Conservation (phyloP, 352 stramenopile species). For the Phytopythium kandeliae region DNA sequence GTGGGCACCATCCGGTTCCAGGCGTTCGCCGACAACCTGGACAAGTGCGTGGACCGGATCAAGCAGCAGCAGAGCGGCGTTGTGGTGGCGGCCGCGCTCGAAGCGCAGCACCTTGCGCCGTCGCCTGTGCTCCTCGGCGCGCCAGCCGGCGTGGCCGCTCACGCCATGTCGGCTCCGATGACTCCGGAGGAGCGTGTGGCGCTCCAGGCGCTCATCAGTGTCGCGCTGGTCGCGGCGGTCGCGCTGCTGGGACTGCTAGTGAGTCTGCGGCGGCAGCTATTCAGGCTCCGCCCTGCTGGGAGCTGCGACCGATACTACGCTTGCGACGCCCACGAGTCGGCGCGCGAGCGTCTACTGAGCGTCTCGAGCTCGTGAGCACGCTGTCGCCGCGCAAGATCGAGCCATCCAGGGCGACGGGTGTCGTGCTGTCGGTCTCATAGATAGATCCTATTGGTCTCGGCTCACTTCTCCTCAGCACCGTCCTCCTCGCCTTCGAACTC, state of each 20-base stretch:
- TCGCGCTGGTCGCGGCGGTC: conserved; percentile 26
- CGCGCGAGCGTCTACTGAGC: conserved; percentile 49
- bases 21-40: conserved; percentile 30
- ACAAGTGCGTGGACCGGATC: conserved; percentile 32
- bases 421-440: too few species aligned
- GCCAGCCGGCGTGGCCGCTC: not conserved
- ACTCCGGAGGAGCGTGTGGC: conserved; percentile 16
- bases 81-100: not conserved
- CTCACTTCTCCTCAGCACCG: conserved; percentile 16
- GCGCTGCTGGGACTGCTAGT: conserved; percentile 27
- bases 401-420: too few species aligned
- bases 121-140: not conserved
- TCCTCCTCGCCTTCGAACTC: conserved; percentile 55
- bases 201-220: conserved; percentile 21
- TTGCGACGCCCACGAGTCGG: conserved; percentile 33
- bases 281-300: conserved; percentile 10
- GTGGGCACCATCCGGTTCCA: conserved; percentile 50
- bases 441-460: conserved; percentile 14
- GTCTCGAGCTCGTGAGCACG: not conserved
- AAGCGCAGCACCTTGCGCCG: not conserved
- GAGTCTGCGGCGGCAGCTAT: conserved; percentile 31
- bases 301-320: conserved; percentile 24
- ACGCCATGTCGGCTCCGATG: not conserved
- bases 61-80: not conserved
- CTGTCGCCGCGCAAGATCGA: too few species aligned